Conservation (phyloP, 202 grass and related monocot genomes). For the Panicum hallii region DNA sequence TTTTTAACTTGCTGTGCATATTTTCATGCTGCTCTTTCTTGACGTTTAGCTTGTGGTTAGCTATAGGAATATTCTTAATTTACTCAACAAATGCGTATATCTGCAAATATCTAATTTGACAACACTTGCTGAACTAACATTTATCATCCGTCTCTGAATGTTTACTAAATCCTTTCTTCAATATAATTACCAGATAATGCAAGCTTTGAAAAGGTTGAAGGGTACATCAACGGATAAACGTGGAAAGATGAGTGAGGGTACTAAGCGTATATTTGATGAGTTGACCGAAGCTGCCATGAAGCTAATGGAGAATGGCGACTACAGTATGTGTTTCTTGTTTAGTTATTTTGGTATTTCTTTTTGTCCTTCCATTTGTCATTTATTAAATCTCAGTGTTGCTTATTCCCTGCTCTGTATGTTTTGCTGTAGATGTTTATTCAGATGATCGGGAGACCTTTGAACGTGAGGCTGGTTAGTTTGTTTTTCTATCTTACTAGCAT, state of each 20-base stretch:
- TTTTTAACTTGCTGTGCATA: conserved; percentile 29
- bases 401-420: conserved; percentile 28
- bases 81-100: not conserved
- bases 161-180: conserved; percentile 8
- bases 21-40: not conserved
- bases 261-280: conserved; percentile 84
- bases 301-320: conserved; percentile 95
- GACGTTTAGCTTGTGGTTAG: not conserved
- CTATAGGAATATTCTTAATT: not conserved
- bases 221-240: conserved; percentile 67
- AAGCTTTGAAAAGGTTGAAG: conserved; percentile 94
- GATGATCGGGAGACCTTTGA: conserved; percentile 90
- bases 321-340: conserved; percentile 63
- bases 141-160: conserved; percentile 1
- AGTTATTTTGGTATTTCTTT: conserved; percentile 17
- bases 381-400: conserved; percentile 42
- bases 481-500: conserved; percentile 33
- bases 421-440: conserved; percentile 85
- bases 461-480: conserved; percentile 80
- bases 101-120: not conserved
- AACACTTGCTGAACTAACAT: not conserved
- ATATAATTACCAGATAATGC: conserved; percentile 66
- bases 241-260: conserved; percentile 73
- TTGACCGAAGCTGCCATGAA: conserved; percentile 93
- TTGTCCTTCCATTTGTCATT: conserved; percentile 23